Conservation (phyloP, 768 basidiomycete species). For the Mycena albidolilacea region DNA sequence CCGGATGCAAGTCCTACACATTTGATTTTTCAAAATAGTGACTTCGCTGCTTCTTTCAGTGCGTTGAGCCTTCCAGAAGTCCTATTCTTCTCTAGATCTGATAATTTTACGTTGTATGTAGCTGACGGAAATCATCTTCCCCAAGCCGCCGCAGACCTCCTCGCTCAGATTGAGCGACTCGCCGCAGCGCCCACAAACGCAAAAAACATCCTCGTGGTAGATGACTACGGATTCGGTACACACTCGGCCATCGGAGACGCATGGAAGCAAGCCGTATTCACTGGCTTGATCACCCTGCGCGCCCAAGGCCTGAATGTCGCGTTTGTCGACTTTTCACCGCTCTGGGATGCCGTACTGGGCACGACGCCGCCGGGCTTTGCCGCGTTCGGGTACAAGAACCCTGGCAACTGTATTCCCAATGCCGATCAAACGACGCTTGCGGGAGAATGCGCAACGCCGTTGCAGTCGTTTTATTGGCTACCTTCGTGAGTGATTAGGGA, state of each 20-base stretch:
- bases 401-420: slow-evolving; percentile 51
- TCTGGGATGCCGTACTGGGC: slow-evolving; percentile 66
- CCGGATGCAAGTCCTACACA: slow-evolving; percentile 5
- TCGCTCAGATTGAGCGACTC: slow-evolving; percentile 61
- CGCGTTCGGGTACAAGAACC: slow-evolving; percentile 65
- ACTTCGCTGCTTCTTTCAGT: slow-evolving; percentile 58
- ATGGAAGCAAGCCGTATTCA: slow-evolving; percentile 62
- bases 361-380: slow-evolving; percentile 55
- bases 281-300: slow-evolving; percentile 56
- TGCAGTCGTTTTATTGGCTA: slow-evolving; percentile 70
- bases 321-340: slow-evolving; percentile 61
- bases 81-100: neutral
- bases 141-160: slow-evolving; percentile 59
- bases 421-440: slow-evolving; percentile 48
- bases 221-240: slow-evolving; percentile 65
- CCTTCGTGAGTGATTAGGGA: slow-evolving; percentile 52
- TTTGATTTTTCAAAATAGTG: slow-evolving; percentile 35
- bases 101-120: slow-evolving; percentile 27
- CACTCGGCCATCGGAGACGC: slow-evolving; percentile 59
- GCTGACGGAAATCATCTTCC: slow-evolving; percentile 64
- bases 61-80: slow-evolving; percentile 45
- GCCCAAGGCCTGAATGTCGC: slow-evolving; percentile 55
- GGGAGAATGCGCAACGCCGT: slow-evolving; percentile 56
- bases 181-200: slow-evolving; percentile 67
- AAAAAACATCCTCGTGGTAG: slow-evolving; percentile 63